Evolutionary conservation across 176 grass and related monocot genomes (phyloP).

Genomic region (Cymbopogon citratus): DNA sequence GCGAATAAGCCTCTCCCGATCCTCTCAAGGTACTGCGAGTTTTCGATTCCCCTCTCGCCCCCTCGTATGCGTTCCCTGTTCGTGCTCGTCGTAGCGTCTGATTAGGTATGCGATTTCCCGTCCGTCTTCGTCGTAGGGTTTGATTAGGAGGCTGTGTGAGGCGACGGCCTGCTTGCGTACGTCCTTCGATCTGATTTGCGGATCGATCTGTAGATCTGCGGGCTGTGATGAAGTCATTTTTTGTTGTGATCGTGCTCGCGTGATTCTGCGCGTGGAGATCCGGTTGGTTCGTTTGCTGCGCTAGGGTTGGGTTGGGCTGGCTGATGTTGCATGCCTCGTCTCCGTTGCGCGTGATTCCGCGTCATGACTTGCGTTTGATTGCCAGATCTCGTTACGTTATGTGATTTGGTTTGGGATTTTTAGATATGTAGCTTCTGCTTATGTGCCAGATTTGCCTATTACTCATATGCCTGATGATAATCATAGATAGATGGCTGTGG

Average conservation of each 20-base stretch:
- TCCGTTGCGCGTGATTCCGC: not conserved
- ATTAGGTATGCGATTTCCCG: too few species aligned
- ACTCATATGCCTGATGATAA: not conserved
- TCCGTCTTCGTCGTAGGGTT: not conserved
- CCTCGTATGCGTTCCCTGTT: too few species aligned
- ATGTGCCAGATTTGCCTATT: not conserved
- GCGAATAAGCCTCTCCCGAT: too few species aligned
- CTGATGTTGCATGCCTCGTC: not conserved
- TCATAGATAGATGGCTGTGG: too few species aligned
- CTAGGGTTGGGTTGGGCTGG: not conserved
- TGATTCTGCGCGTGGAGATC: not conserved
- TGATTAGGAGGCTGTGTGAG: not conserved
- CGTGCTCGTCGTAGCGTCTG: too few species aligned
- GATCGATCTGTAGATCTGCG: not conserved
- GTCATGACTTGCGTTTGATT: not conserved
- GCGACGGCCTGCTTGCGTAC: not conserved
- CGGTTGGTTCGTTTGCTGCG: not conserved
- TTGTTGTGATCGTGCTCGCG: not conserved
- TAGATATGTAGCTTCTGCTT: not conserved
- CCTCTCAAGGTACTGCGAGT: too few species aligned
- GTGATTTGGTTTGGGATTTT: not conserved
- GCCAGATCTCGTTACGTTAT: not conserved
- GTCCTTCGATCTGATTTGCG: not conserved
- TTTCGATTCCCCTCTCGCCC: too few species aligned
- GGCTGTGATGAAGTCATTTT: not conserved